Percentiles rank a stretch among this genome's conserved stretches.
These are phyloP conservation scores for Balakata baccata DNA, from an alignment of 345 rosid species.

Conservation along the genomic window DNA sequence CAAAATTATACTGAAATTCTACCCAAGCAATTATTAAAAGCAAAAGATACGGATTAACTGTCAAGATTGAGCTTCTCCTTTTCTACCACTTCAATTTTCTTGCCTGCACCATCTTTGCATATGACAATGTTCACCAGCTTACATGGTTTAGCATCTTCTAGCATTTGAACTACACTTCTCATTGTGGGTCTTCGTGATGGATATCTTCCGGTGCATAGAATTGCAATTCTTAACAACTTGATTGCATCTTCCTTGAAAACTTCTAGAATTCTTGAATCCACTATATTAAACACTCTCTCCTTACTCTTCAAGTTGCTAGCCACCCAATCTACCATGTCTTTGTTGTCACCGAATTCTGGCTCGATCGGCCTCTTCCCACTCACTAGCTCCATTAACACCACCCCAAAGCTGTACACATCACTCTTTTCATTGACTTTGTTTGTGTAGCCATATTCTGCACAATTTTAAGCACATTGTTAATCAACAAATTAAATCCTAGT, in stretches of 20 bases:
- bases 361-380: slow-evolving; percentile 81
- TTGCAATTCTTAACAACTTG: slow-evolving; percentile 62
- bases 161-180: slow-evolving; percentile 84
- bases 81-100: not conserved
- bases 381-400: slow-evolving; percentile 85
- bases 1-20: not conserved
- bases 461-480: not conserved
- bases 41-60: not conserved
- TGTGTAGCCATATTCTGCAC: slow-evolving; percentile 83
- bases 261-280: slow-evolving; percentile 63
- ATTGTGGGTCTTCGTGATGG: slow-evolving; percentile 72
- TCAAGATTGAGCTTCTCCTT: not conserved
- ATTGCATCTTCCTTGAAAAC: slow-evolving; percentile 57
- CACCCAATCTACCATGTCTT: slow-evolving; percentile 77
- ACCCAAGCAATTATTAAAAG: not conserved
- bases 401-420: slow-evolving; percentile 94
- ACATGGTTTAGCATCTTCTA: slow-evolving; percentile 73
- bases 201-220: slow-evolving; percentile 56
- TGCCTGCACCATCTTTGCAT: slow-evolving; percentile 19
- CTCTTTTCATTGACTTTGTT: slow-evolving; percentile 79
- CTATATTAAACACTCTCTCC: slow-evolving; percentile 48
- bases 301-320: slow-evolving; percentile 52
- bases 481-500: not conserved
- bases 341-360: slow-evolving; percentile 68
- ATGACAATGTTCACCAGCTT: slow-evolving; percentile 46